Conservation (phyloP, 768 basidiomycete species). For the Boletus rubroflammeus region DNA sequence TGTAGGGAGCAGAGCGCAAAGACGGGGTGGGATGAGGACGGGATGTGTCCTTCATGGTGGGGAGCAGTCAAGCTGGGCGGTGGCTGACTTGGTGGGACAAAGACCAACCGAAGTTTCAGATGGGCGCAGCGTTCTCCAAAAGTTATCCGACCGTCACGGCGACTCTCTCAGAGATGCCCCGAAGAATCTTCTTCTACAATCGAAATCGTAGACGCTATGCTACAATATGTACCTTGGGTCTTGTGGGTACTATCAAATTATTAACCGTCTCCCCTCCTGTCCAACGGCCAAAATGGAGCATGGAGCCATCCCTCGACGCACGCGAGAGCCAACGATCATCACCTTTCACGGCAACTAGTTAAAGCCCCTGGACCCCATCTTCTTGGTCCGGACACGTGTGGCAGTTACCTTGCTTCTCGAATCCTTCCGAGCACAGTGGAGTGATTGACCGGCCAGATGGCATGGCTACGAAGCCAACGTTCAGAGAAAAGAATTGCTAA, state of each 20-base stretch:
- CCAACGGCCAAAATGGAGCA: neutral
- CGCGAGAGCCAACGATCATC: neutral
- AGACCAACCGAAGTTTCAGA: slow-evolving; percentile 1
- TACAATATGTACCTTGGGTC: neutral
- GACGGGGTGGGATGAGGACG: slow-evolving; percentile 12
- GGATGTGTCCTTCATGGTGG: slow-evolving; percentile 25
- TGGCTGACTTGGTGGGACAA: slow-evolving; percentile 18
- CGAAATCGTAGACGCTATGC: neutral
- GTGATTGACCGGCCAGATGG: too few species aligned
- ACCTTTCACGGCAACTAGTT: neutral
- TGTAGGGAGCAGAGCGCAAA: slow-evolving; percentile 18
- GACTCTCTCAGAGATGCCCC: neutral
- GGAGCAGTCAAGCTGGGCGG: slow-evolving; percentile 6
- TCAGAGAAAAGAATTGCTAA: neutral
- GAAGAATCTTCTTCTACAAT: neutral
- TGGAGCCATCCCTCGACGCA: neutral
- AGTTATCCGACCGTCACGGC: slow-evolving; percentile 8
- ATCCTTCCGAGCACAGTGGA: neutral
- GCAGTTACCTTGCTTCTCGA: neutral
- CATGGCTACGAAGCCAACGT: too few species aligned
- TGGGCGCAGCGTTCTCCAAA: neutral
- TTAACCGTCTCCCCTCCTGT: neutral
- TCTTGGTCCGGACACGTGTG: neutral
- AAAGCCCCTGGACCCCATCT: neutral
- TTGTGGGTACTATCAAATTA: neutral